Percentiles rank a stretch among this genome's conserved stretches.
phyloP scores from a whole-genome alignment of 257 asterid genomes.

The Nicotiana benthamiana region DNA sequence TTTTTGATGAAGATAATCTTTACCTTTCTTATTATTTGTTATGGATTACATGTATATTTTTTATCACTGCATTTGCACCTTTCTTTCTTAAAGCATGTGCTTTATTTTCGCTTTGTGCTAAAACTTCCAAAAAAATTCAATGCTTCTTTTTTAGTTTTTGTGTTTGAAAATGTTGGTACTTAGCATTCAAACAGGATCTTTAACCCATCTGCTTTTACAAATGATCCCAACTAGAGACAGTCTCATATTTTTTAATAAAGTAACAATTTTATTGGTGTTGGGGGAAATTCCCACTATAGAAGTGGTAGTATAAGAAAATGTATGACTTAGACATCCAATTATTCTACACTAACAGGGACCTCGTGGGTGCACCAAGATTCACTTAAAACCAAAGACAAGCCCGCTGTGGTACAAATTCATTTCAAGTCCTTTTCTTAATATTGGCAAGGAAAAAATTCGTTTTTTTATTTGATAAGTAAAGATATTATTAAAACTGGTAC shows the following conservation, averaged over 20 bases:
- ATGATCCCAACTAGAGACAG: not conserved
- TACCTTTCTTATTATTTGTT: not conserved
- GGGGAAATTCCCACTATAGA: not conserved
- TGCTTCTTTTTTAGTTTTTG: not conserved
- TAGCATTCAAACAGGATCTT: not conserved
- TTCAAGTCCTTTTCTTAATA: not conserved
- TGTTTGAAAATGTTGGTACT: not conserved
- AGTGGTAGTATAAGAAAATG: not conserved
- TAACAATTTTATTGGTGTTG: not conserved
- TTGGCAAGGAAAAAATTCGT: not conserved
- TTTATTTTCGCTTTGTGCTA: not conserved
- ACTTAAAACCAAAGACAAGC: not conserved
- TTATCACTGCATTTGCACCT: not conserved
- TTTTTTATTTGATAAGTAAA: no score
- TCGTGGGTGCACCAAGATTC: not conserved
- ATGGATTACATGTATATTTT: not conserved
- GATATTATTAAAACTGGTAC: no score
- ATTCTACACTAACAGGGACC: not conserved
- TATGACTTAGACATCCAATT: not conserved
- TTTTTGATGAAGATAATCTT: no score
- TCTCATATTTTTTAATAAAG: not conserved
- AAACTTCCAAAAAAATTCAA: not conserved
- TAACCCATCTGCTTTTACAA: not conserved
- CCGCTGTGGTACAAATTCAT: not conserved
- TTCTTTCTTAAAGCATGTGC: not conserved